Evolutionary conservation across 2,329 filamentous ascomycete species (phyloP).

Genomic region (Stylonectria norvegica): DNA sequence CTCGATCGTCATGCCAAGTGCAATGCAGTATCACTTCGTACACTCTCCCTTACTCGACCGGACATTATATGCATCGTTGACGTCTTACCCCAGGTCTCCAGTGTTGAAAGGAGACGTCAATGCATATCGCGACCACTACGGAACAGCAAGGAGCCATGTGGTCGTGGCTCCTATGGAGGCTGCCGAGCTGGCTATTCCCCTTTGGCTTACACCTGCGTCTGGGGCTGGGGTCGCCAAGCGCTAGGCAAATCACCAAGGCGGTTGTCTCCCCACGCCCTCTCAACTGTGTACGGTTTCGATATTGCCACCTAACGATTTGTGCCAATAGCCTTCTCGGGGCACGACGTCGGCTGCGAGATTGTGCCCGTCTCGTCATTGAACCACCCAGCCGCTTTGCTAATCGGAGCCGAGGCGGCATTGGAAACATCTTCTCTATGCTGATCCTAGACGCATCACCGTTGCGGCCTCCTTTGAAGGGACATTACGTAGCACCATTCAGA

Average conservation of each 20-base stretch:
- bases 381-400: slow-evolving; percentile 1
- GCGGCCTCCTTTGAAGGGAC: slow-evolving; percentile 9
- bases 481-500: slow-evolving; percentile 5
- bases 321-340: slow-evolving; percentile 20
- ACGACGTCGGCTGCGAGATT: slow-evolving; percentile 14
- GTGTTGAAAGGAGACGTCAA: slow-evolving; percentile 13
- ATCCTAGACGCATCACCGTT: slow-evolving; percentile 13
- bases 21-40: slow-evolving; percentile 1
- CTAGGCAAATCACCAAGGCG: slow-evolving; percentile 19
- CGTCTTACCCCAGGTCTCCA: slow-evolving; percentile 17
- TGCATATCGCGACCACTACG: slow-evolving; percentile 17
- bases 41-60: slow-evolving; percentile 10
- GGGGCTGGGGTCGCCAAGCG: slow-evolving; percentile 14
- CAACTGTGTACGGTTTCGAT: slow-evolving; percentile 16
- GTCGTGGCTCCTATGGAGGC: slow-evolving; percentile 12
- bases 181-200: slow-evolving; percentile 17
- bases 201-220: slow-evolving; percentile 20
- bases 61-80: slow-evolving; percentile 14
- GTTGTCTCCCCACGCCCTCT: slow-evolving; percentile 17
- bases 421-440: slow-evolving; percentile 3
- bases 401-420: slow-evolving; percentile 6
- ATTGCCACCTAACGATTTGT: slow-evolving; percentile 26
- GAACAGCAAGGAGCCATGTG: slow-evolving; percentile 16
- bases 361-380: slow-evolving; percentile 11
- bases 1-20: slow-evolving; percentile 16